Evolutionary conservation across 768 basidiomycete species (phyloP), one percentile per base, ranked within the genome.

Genomic region (Tylopilus balloui): DNA sequence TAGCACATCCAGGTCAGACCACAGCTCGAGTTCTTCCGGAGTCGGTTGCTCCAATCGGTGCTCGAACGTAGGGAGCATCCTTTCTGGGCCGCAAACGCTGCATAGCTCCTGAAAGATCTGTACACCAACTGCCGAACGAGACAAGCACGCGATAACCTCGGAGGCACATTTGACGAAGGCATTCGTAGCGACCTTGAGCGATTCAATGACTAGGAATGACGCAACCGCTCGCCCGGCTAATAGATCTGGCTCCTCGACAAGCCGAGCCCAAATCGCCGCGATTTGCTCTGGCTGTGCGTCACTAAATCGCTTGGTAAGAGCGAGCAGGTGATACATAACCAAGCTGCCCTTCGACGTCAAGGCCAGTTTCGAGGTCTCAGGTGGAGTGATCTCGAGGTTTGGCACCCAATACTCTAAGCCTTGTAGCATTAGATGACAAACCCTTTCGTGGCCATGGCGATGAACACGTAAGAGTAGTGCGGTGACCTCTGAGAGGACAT

Each of bases 181-280:
- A 5, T 78, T 75, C 54, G 81, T 92, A 32, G 87, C 84, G 36
- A 93, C 84, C 65, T 86, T 88, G 54, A 86, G 83, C 1, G 90
- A 88, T 59, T 95, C 91, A 56, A 92, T 90, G 29, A 95, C 73
- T 3, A 97, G 73, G 67, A 92, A 97, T 25, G 85, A 78, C 42
- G 88, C 75, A 14, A 91, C 74, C 3, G 89, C 88, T 46, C 84
- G 86, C 2, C 88, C 87, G 52, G 92, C 92, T 20, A 78, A 74
- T 47, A 82, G 76, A 56, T 83, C 74, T 21, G 85, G 83, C 3
- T 79, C 71, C 21, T 87, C 86, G 5, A 91, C 86, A 13, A 95
- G 71, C 47, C 82, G 81, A 7, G 77, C 74, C 88, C 93, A 94
- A 25, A 95, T 77, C 0, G 79, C 77, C 9, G 83, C 73, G 37